These are phyloP conservation scores for Botryosphaeria agaves DNA, from an alignment of 2,329 filamentous ascomycete genomes.

Conservation along the genomic window DNA sequence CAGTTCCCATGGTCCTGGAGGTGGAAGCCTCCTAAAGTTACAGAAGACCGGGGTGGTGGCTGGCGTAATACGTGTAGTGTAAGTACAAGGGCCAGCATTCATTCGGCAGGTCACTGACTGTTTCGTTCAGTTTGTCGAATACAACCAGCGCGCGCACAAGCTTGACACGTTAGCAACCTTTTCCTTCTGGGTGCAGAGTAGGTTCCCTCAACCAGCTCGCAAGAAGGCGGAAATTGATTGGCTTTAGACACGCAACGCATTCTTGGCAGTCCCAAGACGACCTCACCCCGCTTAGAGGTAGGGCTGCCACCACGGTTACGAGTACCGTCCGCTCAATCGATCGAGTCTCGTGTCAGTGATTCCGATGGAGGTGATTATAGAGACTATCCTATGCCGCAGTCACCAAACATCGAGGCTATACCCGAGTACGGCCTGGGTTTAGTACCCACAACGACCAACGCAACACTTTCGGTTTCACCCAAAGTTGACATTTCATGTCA, in stretches of 20 bases:
- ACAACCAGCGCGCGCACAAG: constrained; percentile 81
- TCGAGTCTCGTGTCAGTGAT: constrained; percentile 69
- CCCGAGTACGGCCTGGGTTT: constrained; percentile 28
- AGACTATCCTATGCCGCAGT: constrained; percentile 25
- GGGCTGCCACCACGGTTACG: constrained; percentile 58
- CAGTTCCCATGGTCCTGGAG: constrained; percentile 94
- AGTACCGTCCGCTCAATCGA: constrained; percentile 71
- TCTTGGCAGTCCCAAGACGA: constrained; percentile 24
- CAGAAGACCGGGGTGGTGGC: constrained; percentile 71
- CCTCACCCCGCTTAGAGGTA: constrained; percentile 56
- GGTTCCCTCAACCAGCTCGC: constrained; percentile 11
- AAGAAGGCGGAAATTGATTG: not conserved
- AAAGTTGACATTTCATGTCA: constrained; percentile 82
- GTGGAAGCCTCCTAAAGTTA: constrained; percentile 75
- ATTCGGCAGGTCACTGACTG: constrained; percentile 6
- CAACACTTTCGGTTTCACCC: constrained; percentile 27
- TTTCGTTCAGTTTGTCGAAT: constrained; percentile 65
- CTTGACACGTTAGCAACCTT: constrained; percentile 81
- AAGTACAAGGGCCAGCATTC: constrained; percentile 14
- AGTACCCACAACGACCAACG: constrained; percentile 18
- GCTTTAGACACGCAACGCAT: constrained; percentile 18
- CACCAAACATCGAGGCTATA: constrained; percentile 28
- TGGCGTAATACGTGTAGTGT: constrained; percentile 94
- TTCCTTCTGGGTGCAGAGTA: constrained; percentile 86
- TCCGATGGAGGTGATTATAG: constrained; percentile 23